Base-by-base conservation (phyloP, 2,329 filamentous ascomycete species). In the Rutstroemia sydowiana region DNA sequence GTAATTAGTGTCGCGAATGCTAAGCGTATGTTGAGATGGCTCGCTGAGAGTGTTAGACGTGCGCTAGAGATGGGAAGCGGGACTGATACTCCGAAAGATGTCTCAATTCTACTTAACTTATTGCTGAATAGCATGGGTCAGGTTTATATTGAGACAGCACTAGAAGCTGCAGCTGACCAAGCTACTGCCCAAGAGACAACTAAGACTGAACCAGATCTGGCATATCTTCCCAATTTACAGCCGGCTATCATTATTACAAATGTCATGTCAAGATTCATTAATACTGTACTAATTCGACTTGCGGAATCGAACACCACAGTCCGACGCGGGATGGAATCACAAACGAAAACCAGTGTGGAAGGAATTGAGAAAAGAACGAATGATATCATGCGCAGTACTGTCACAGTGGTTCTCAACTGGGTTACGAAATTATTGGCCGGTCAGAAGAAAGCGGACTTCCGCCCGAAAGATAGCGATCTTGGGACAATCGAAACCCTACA, bases 1-100 rank as follows among this genome's bases (percentile, higher is more conserved):
- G 76, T 82, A 52, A 73, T 97, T 23, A 92, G 84, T 59, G 75
- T 95, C 4, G 75, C 82, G n/a, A 90, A 87, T 66, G 88, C 91
- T n/a, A 97, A 97, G 71, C 81, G 93, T 52, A 98, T 98, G 91
- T 78, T 98, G 55, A 95, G 88, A 66, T 98, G 93, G 93, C 74
- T 98, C 37, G 93, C 93, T 2, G 93, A 98, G 73, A 90, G 88
- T 56, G 92, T 98, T 21, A 87, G 93, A 36, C 79, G 93, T 57
- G 89, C 90, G 0, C 76, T 98, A 9, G 93, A 98, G 68, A 76
- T 98, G n/a, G 90, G 88, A 21, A 85, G 88, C 21, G 84, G 84
- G 47, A 85, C 79, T 52, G 93, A 98, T 61, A 96, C 90, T 4
- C 89, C 93, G 14, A 97, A 95, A 68, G 93, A 98, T 68, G 88